Percentiles rank a stretch among this genome's conserved stretches.
phyloP scores from a whole-genome alignment of 2,329 filamentous ascomycete species.

The Lachnellula arida region DNA sequence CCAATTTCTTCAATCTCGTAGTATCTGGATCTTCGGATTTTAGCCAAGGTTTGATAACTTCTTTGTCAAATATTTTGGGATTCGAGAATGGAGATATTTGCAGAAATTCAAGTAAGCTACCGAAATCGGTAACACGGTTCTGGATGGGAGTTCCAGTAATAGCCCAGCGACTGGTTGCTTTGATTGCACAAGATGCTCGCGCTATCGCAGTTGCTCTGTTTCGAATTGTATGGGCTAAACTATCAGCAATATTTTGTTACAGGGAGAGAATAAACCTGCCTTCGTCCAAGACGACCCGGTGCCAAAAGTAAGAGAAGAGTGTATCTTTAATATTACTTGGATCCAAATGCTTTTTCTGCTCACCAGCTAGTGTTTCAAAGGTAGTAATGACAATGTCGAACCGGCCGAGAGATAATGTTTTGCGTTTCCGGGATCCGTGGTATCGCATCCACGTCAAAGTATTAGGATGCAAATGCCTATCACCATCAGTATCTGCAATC shows the following conservation, averaged over 20 bases:
- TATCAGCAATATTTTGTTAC: background rate
- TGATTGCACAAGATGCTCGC: constrained; percentile 36
- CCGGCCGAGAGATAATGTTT: constrained; percentile 28
- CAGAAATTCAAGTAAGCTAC: constrained; percentile 41
- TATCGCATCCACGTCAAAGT: constrained; percentile 33
- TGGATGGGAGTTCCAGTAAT: constrained; percentile 48
- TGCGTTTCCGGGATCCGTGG: constrained; percentile 33
- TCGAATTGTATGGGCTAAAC: constrained; percentile 13
- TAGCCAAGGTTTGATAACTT: constrained; percentile 32
- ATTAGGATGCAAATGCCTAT: constrained; percentile 31
- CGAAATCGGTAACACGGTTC: constrained; percentile 41
- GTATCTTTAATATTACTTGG: constrained; percentile 19
- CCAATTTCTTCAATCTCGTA: constrained; percentile 38
- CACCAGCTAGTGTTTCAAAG: constrained; percentile 39
- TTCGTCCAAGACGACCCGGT: constrained; percentile 41
- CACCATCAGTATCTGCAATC: no score
- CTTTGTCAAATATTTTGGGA: constrained; percentile 34
- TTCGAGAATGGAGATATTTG: constrained; percentile 39
- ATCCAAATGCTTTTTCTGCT: constrained; percentile 30
- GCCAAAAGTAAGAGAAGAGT: constrained; percentile 38
- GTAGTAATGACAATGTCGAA: constrained; percentile 43
- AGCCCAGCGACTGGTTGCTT: constrained; percentile 39
- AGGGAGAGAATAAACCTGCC: constrained; percentile 29
- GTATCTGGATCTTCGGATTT: constrained; percentile 35
- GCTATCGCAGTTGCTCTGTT: constrained; percentile 27